A percentile compares a stretch with the other conserved stretches of the same genome.
Evolutionary conservation across 495 filamentous ascomycete genomes (phyloP).

Genomic region (Talaromyces trachyspermus): DNA sequence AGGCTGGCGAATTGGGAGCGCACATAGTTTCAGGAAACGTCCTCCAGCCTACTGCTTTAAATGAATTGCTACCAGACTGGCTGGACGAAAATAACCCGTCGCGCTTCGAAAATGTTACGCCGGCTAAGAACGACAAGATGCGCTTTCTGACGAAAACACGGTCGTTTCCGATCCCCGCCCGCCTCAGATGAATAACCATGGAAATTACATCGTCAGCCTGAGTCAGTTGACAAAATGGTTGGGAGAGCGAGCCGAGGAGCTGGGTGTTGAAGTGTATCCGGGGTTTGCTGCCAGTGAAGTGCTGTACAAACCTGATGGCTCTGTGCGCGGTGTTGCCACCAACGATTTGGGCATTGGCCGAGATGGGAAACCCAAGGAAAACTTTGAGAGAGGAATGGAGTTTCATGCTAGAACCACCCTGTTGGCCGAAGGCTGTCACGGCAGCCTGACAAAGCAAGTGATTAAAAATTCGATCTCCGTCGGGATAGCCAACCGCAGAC

Average conservation of each 20-base stretch:
- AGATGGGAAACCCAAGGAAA: slow-evolving; percentile 76
- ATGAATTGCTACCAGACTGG: slow-evolving; percentile 94
- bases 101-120: slow-evolving; percentile 76
- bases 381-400: slow-evolving; percentile 96
- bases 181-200: slow-evolving; percentile 97
- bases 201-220: slow-evolving; percentile 94
- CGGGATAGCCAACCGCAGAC: slow-evolving; percentile 88
- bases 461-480: slow-evolving; percentile 91
- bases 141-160: slow-evolving; percentile 83
- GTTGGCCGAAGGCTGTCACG: slow-evolving; percentile 95
- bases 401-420: slow-evolving; percentile 92
- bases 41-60: slow-evolving; percentile 79
- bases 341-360: slow-evolving; percentile 85
- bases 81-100: slow-evolving; percentile 76
- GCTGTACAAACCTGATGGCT: slow-evolving; percentile 77
- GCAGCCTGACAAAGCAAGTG: slow-evolving; percentile 91
- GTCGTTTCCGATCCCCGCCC: slow-evolving; percentile 77
- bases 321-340: slow-evolving; percentile 89
- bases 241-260: slow-evolving; percentile 85
- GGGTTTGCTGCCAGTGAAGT: slow-evolving; percentile 94
- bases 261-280: slow-evolving; percentile 97
- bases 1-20: slow-evolving; percentile 89
- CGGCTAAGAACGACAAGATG: slow-evolving; percentile 80
- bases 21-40: slow-evolving; percentile 97
- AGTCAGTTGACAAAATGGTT: slow-evolving; percentile 95